Evolutionary conservation across 306 rosid genomes (phyloP).

Genomic region (Morella rubra): DNA sequence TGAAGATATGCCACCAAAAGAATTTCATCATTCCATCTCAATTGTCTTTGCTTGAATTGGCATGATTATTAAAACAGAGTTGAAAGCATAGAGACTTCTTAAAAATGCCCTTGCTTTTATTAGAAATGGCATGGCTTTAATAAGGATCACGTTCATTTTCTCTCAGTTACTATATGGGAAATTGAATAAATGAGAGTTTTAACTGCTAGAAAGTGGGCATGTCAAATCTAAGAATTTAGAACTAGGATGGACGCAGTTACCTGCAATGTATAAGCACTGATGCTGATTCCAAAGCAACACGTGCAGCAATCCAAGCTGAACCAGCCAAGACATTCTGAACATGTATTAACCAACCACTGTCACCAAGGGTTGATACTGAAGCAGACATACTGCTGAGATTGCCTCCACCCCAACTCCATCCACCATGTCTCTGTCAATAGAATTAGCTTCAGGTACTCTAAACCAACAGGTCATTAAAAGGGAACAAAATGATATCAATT

Average conservation of each 20-base stretch:
- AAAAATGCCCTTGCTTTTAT: no score
- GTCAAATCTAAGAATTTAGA: no score
- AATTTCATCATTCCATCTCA: not conserved
- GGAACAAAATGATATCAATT: slow-evolving; percentile 20
- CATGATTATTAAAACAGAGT: not conserved
- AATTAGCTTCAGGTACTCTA: slow-evolving; percentile 19
- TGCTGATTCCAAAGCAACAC: slow-evolving; percentile 80
- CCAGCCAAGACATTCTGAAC: slow-evolving; percentile 93
- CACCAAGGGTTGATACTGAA: slow-evolving; percentile 93
- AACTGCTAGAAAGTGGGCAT: not conserved
- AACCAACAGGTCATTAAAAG: slow-evolving; percentile 10
- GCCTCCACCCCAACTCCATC: slow-evolving; percentile 98
- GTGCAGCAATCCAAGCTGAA: slow-evolving; percentile 98
- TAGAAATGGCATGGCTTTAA: no score
- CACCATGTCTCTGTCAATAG: slow-evolving; percentile 84
- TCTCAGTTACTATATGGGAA: no score
- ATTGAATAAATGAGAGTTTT: no score
- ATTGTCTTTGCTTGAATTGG: no score
- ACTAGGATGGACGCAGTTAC: slow-evolving; percentile 29
- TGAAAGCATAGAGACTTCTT: not conserved
- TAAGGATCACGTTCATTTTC: no score
- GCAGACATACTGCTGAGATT: slow-evolving; percentile 98
- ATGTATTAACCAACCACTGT: slow-evolving; percentile 93
- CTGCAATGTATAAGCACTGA: slow-evolving; percentile 99
- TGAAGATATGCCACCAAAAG: slow-evolving; percentile 19